Base-by-base conservation (phyloP, 805 yeast genomes). In the Torulaspora maleeae region DNA sequence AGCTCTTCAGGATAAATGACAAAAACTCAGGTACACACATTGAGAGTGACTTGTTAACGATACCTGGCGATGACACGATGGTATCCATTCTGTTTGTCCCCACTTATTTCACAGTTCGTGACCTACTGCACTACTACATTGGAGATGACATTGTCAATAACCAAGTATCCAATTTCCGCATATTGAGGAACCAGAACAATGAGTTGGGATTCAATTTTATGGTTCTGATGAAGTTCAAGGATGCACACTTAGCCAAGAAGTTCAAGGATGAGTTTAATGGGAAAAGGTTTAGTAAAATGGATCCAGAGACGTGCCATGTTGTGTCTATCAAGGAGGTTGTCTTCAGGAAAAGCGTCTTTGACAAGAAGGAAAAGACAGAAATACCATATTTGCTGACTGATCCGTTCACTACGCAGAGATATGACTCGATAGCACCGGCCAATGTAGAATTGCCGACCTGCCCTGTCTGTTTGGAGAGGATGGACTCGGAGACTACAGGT, bases 381-480 rank as follows among this genome's bases (percentile, higher is more conserved):
- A 74, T 85, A 25, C 95, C 93, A 2, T 86, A 83, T 58, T 61
- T 85, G 25, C 62, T 84, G 45, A 77, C 75, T 32, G 95, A 86
- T 57, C 91, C 95, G 1, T 86, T 85, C 55, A 83, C 90, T 16
- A 43, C 54, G 3, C 9, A 41, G 24, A 13, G 50, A 37, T 36
- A 52, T 58, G 7, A 44, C 11, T 16, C 12, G 20, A 49, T 3
- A 53, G 63, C 27, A 56, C 65, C 35, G 55, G 57, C 10, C 55
- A 28, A 53, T 22, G 65, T 74, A 6, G 96, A 89, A 61, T 70
- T 89, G 25, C 96, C 97, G 0, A 85, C 93, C 0, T 89, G 97
- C 59, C 96, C 96, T 0, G 96, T 89, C 0, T 89, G 97, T 59
- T 69, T 89, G 13, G 97, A 89, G 56, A 71, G 95, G 48, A 81